Evolutionary conservation across 345 rosid genomes (phyloP).

Genomic region (Populus pruinosa): DNA sequence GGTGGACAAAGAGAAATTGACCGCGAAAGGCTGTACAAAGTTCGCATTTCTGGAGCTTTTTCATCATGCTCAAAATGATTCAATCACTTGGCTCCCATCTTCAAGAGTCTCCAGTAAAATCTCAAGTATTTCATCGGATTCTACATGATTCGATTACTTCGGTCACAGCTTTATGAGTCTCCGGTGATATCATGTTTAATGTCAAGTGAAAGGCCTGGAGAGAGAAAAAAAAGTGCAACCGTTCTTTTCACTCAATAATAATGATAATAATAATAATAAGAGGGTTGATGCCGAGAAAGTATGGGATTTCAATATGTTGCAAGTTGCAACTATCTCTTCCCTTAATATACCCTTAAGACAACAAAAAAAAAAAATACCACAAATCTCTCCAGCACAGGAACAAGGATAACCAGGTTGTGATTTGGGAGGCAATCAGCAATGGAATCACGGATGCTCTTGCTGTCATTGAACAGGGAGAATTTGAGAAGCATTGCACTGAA

Average conservation of each 20-base stretch:
- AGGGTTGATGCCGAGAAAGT: not conserved
- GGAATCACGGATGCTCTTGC: constrained; percentile 64
- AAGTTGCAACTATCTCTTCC: not conserved
- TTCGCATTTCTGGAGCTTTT: constrained; percentile 15
- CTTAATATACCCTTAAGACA: not conserved
- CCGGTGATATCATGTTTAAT: constrained; percentile 87
- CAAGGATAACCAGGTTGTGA: constrained; percentile 57
- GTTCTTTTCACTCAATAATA: too few relatives aligned
- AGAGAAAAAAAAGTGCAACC: not conserved
- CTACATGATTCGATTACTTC: constrained; percentile 92
- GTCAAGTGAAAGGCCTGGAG: constrained; percentile 81
- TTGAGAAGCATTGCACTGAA: not conserved
- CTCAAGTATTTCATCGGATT: constrained; percentile 45
- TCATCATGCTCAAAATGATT: constrained; percentile 64
- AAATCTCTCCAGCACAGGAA: constrained; percentile 96
- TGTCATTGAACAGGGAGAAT: constrained; percentile 34
- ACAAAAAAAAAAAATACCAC: constrained; percentile 57
- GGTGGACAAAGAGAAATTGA: constrained; percentile 20
- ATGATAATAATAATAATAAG: not conserved
- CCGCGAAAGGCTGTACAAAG: constrained; percentile 49
- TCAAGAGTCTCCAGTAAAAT: constrained; percentile 76
- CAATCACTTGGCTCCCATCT: constrained; percentile 86
- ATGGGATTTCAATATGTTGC: not conserved
- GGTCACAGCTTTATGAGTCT: constrained; percentile 83
- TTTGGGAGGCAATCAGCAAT: constrained; percentile 79